Evolutionary conservation across 345 rosid genomes (phyloP), one percentile per base, ranked within the genome.

Genomic region (Gossypium australe): DNA sequence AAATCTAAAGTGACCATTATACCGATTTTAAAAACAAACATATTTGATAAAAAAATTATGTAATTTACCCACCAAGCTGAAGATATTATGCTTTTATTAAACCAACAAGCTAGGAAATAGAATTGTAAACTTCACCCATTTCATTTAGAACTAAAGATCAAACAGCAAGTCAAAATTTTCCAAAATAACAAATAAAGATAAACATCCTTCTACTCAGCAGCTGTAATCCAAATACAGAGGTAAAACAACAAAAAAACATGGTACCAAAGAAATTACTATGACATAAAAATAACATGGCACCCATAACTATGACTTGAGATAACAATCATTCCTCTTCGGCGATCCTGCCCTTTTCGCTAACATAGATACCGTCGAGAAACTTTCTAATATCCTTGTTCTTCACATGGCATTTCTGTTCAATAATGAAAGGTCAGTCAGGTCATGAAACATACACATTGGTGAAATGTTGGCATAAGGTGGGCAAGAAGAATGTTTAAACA

Each of bases 311-410:
- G 1, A n/a, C 49, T 22, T 12, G 47, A 57, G 18, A 29, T 3
- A 56, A 51, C 29, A 60, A 67, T 84, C 84, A 87, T 73, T 87
- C 84, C 34, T 84, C 90, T 43, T 45, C 85, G 0, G 53, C 80
- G 22, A 88, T 81, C 68, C 80, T 85, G 55, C 87, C 84, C 80
- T 75, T 88, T 84, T 88, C 88, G 29, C 88, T 86, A 38, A 88
- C 86, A 68, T 88, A 88, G 78, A 88, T 86, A 64, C 92, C 92
- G 41, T 88, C 92, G 68, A 88, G 90, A 73, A 86, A 86, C 78
- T 86, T 88, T 71, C 92, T 80, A 12, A 88, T 88, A 75, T 86
- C 90, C 78, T 88, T 88, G 61, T 88, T 88, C 87, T 88, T 85
- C 70, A 88, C 92, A 68, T 85, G 90, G 65, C 92, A 88, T 85